Evolutionary conservation across 2,329 filamentous ascomycete genomes (phyloP).

Genomic region (Arthrinium puccinioides): DNA sequence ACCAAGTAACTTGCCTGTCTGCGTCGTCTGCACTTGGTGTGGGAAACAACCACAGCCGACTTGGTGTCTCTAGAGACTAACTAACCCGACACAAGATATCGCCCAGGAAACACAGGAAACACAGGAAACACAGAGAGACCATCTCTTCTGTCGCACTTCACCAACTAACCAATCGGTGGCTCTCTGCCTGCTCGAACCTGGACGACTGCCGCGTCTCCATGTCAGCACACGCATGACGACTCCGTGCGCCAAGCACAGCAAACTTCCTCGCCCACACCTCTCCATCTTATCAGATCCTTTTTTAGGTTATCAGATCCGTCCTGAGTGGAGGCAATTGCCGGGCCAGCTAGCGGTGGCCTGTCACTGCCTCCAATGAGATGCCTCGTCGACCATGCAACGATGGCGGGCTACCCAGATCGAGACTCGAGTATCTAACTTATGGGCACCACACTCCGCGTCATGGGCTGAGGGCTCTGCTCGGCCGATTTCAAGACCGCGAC

Average conservation of each 20-base stretch:
- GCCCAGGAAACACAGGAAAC: background rate
- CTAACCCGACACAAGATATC: too few relatives aligned
- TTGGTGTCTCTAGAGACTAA: too few relatives aligned
- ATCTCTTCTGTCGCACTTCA: too few relatives aligned
- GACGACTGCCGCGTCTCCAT: background rate
- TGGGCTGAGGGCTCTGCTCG: background rate
- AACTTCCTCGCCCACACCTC: background rate
- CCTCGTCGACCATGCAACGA: background rate
- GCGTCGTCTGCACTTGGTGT: too few relatives aligned
- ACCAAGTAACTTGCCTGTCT: background rate
- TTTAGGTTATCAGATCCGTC: constrained; percentile 7
- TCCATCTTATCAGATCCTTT: constrained; percentile 6
- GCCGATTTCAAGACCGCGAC: too few relatives aligned
- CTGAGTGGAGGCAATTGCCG: background rate
- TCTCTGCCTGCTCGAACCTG: background rate
- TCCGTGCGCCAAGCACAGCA: background rate
- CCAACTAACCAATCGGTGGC: too few relatives aligned
- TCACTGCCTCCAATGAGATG: background rate
- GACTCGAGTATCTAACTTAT: background rate
- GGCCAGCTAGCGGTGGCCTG: too few relatives aligned
- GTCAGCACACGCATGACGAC: background rate
- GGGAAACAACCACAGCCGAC: too few relatives aligned
- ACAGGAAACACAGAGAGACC: background rate
- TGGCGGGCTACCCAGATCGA: background rate
- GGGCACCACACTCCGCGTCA: background rate